Evolutionary conservation across 805 yeast species (phyloP).

Genomic region (Kuraishia piskuri): DNA sequence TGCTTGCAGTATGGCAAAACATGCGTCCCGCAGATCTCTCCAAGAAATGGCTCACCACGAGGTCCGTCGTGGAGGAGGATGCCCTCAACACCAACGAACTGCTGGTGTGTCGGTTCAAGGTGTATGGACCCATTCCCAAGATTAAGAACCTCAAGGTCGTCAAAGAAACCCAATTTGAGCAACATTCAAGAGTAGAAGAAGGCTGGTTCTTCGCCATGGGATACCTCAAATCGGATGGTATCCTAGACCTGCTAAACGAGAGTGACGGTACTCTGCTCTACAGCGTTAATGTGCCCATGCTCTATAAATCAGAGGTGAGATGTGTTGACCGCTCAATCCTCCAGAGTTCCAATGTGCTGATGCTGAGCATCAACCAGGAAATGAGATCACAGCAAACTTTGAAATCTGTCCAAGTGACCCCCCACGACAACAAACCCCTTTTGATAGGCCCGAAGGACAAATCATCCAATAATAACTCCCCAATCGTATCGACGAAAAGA

Average conservation of each 20-base stretch:
- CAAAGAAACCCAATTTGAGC: constrained; percentile 6
- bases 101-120: constrained; percentile 55
- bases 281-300: constrained; percentile 42
- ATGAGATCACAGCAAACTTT: constrained; percentile 36
- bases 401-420: constrained; percentile 11
- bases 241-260: constrained; percentile 50
- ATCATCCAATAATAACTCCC: constrained; percentile 5
- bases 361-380: constrained; percentile 46
- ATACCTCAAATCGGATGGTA: constrained; percentile 55
- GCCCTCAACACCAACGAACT: constrained; percentile 23
- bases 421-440: constrained; percentile 2
- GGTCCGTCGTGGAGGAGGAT: constrained; percentile 14
- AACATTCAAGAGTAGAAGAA: constrained; percentile 23
- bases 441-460: constrained; percentile 6
- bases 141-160: constrained; percentile 24
- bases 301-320: constrained; percentile 55
- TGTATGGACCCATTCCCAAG: constrained; percentile 53
- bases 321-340: constrained; percentile 56
- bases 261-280: constrained; percentile 55
- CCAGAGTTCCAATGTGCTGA: constrained; percentile 49
- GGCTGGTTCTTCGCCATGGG: constrained; percentile 75
- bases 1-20: constrained; percentile 41
- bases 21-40: constrained; percentile 35
- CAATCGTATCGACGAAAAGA: constrained; percentile 14
- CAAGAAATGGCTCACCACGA: constrained; percentile 38